Evolutionary conservation across 768 basidiomycete genomes (phyloP).

Genomic region (Lyophyllum decastes): DNA sequence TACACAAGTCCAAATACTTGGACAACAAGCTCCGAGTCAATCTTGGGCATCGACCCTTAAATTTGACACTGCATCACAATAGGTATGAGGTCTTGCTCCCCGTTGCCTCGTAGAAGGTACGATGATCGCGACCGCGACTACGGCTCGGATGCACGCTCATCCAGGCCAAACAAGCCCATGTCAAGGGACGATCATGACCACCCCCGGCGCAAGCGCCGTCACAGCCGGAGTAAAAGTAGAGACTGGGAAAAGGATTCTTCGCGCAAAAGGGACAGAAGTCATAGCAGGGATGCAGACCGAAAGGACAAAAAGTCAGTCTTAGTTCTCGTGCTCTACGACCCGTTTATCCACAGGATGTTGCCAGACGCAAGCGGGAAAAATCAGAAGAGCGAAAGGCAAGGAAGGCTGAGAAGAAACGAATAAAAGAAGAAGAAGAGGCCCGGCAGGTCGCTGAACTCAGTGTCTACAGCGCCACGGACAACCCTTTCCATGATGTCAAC

Average conservation of each 20-base stretch:
- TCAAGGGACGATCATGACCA: constrained; percentile 32
- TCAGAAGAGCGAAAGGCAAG: constrained; percentile 84
- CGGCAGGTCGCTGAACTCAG: constrained; percentile 93
- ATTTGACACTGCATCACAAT: no score
- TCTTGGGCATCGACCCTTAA: no score
- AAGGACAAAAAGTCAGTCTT: constrained; percentile 48
- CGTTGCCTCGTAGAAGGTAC: constrained; percentile 43
- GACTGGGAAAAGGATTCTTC: constrained; percentile 21
- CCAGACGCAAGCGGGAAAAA: constrained; percentile 81
- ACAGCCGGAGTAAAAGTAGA: constrained; percentile 27
- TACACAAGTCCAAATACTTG: constrained; percentile 15
- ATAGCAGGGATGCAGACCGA: constrained; percentile 38
- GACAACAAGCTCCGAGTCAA: no score
- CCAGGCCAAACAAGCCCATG: constrained; percentile 31
- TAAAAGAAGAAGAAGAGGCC: constrained; percentile 85
- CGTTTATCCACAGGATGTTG: not conserved
- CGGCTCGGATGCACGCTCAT: constrained; percentile 35
- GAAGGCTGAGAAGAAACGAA: constrained; percentile 85
- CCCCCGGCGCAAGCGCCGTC: constrained; percentile 27
- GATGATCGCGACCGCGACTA: constrained; percentile 38
- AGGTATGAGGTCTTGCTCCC: constrained; percentile 54
- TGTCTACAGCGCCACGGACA: constrained; percentile 95
- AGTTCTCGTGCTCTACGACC: not conserved
- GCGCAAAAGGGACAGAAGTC: constrained; percentile 35
- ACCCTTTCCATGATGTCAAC: constrained; percentile 98